phyloP scores from a whole-genome alignment of 495 filamentous ascomycete genomes.

The Baudoinia panamericana region DNA sequence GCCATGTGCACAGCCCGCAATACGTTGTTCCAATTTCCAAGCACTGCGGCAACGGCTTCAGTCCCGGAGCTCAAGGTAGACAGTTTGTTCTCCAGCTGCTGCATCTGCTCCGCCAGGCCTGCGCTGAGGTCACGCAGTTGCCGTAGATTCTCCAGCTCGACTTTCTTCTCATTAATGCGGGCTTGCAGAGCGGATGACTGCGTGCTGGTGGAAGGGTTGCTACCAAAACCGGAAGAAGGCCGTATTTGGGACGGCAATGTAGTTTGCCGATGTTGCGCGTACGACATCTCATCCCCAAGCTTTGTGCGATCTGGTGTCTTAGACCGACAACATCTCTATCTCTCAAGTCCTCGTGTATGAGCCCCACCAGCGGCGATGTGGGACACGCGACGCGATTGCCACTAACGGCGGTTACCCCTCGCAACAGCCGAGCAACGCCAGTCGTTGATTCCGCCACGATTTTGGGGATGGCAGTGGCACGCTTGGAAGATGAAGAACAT shows the following conservation, averaged over 20 bases:
- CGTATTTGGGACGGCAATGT: slow-evolving; percentile 50
- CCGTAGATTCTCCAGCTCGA: slow-evolving; percentile 77
- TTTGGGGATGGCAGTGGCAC: too few relatives aligned
- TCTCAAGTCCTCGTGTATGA: too few relatives aligned
- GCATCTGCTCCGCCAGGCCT: slow-evolving; percentile 79
- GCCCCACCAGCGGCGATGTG: too few relatives aligned
- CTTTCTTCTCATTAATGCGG: slow-evolving; percentile 85
- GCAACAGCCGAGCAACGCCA: too few relatives aligned
- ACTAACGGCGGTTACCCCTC: too few relatives aligned
- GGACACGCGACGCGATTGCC: too few relatives aligned
- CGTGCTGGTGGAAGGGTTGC: slow-evolving; percentile 36
- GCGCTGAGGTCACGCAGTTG: slow-evolving; percentile 81
- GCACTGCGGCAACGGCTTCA: slow-evolving; percentile 84
- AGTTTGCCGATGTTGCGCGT: slow-evolving; percentile 35
- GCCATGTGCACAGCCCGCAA: slow-evolving; percentile 89
- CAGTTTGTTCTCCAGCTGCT: slow-evolving; percentile 75
- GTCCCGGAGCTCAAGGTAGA: slow-evolving; percentile 81
- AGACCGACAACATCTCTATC: too few relatives aligned
- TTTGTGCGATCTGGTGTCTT: too few relatives aligned
- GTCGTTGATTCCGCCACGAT: too few relatives aligned
- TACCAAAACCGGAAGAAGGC: slow-evolving; percentile 41
- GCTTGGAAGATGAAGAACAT: too few relatives aligned
- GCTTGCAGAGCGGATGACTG: slow-evolving; percentile 73
- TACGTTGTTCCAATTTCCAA: slow-evolving; percentile 95
- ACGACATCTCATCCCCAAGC: background rate